A percentile compares a stretch with the other conserved stretches of the same genome.
phyloP scores from a whole-genome alignment of 148 eudicot species.

The Euryodendron excelsum region DNA sequence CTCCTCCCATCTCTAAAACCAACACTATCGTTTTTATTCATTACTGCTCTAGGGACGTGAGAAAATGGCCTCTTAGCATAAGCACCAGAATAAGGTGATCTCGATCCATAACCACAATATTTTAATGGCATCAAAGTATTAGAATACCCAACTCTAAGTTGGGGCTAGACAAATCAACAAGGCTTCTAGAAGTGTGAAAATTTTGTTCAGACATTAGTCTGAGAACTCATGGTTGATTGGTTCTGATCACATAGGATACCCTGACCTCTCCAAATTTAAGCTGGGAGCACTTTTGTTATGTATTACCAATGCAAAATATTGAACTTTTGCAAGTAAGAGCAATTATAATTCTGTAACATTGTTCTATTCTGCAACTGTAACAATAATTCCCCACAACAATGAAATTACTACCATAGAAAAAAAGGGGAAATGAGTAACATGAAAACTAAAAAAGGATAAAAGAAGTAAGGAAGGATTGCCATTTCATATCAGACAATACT shows the following conservation, averaged over 20 bases:
- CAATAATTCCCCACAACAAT: neutral
- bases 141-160: conserved; percentile 30
- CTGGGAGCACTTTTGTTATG: conserved; percentile 28
- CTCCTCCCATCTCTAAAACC: conserved; percentile 26
- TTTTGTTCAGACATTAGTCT: conserved; percentile 20
- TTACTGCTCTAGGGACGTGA: conserved; percentile 31
- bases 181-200: conserved; percentile 23
- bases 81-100: conserved; percentile 24
- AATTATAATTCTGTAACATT: conserved; percentile 26
- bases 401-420: neutral
- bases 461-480: neutral
- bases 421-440: neutral
- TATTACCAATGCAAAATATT: conserved; percentile 14
- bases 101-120: conserved; percentile 22
- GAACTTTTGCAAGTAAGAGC: conserved; percentile 22
- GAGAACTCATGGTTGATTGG: conserved; percentile 26
- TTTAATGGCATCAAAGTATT: conserved; percentile 22
- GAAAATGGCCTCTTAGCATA: conserved; percentile 49
- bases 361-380: conserved; percentile 45
- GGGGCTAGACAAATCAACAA: conserved; percentile 22
- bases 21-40: conserved; percentile 18
- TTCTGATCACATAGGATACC: conserved; percentile 23
- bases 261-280: conserved; percentile 33
- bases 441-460: neutral
- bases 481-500: neutral